These are phyloP conservation scores for Phlebiopsis flavidoalba DNA, from an alignment of 768 basidiomycete genomes.

Conservation along the genomic window DNA sequence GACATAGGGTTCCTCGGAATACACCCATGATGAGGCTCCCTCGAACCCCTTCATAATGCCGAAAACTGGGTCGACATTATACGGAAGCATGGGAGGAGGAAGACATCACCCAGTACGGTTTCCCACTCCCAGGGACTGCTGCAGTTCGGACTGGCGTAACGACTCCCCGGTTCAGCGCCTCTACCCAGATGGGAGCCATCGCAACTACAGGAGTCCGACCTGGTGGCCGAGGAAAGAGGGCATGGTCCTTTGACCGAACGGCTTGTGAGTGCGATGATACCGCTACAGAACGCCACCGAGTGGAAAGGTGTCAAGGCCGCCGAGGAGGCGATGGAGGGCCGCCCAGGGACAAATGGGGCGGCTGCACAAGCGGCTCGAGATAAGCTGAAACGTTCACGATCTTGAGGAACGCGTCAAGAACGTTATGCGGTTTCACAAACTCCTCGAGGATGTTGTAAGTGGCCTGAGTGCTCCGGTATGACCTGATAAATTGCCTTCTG, in stretches of 20 bases:
- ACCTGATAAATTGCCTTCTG: constrained; percentile 12
- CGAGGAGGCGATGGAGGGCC: constrained; percentile 80
- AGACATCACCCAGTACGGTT: constrained; percentile 53
- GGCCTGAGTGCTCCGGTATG: constrained; percentile 6
- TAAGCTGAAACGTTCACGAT: constrained; percentile 73
- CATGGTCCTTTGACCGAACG: constrained; percentile 89
- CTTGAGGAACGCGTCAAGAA: constrained; percentile 71
- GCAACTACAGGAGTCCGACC: constrained; percentile 66
- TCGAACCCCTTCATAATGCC: constrained; percentile 86
- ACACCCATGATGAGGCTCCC: constrained; percentile 87
- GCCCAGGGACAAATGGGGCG: constrained; percentile 63
- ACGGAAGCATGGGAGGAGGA: constrained; percentile 91
- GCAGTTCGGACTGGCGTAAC: constrained; percentile 30
- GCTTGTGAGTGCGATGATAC: constrained; percentile 67
- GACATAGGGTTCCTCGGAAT: constrained; percentile 92
- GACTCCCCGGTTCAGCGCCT: constrained; percentile 36
- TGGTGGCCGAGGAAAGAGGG: constrained; percentile 69
- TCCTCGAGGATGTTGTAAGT: constrained; percentile 68
- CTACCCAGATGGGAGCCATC: constrained; percentile 80
- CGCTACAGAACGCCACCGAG: constrained; percentile 53
- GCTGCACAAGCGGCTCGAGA: constrained; percentile 75
- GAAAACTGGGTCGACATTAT: constrained; percentile 83
- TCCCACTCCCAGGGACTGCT: constrained; percentile 36
- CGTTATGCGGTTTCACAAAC: constrained; percentile 72
- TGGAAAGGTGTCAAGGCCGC: constrained; percentile 81